Evolutionary conservation across 148 eudicot species (phyloP).

Genomic region (Suaeda aralocaspica): DNA sequence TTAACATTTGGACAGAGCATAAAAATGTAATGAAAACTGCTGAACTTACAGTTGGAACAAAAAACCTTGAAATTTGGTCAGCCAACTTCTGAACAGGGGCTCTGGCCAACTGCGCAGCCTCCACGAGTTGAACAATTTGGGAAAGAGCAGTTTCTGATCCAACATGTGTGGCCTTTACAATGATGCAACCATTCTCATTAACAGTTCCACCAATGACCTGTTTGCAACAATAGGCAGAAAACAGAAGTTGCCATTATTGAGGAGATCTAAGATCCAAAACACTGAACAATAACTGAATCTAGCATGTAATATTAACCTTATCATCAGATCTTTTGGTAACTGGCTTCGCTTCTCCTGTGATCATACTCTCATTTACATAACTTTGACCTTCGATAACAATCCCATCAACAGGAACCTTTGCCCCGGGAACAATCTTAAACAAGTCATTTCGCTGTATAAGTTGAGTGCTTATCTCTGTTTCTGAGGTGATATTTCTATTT

Average conservation of each 20-base stretch:
- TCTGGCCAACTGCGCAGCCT: conserved; percentile 96
- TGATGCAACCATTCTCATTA: conserved; percentile 85
- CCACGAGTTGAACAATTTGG: conserved; percentile 94
- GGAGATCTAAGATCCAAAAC: conserved; percentile 3
- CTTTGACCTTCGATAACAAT: conserved; percentile 78
- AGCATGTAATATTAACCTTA: conserved; percentile 48
- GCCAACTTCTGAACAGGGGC: conserved; percentile 99
- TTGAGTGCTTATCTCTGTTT: conserved; percentile 74
- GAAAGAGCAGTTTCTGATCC: conserved; percentile 97
- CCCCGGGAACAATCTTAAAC: conserved; percentile 87
- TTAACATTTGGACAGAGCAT: neutral
- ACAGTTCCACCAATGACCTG: conserved; percentile 99
- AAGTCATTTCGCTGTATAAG: conserved; percentile 82
- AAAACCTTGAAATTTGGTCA: conserved; percentile 80
- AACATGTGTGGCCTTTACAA: conserved; percentile 87
- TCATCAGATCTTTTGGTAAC: conserved; percentile 84
- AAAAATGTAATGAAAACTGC: conserved; percentile 11
- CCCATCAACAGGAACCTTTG: conserved; percentile 92
- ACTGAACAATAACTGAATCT: conserved; percentile 7
- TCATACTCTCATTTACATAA: conserved; percentile 97
- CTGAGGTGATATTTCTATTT: conserved; percentile 72
- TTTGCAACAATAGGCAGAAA: conserved; percentile 14
- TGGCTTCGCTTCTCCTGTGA: conserved; percentile 91
- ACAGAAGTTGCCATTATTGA: conserved; percentile 1
- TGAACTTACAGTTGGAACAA: conserved; percentile 81